Evolutionary conservation across 2,329 filamentous ascomycete genomes (phyloP).

Genomic region (Colletotrichum graminicola): DNA sequence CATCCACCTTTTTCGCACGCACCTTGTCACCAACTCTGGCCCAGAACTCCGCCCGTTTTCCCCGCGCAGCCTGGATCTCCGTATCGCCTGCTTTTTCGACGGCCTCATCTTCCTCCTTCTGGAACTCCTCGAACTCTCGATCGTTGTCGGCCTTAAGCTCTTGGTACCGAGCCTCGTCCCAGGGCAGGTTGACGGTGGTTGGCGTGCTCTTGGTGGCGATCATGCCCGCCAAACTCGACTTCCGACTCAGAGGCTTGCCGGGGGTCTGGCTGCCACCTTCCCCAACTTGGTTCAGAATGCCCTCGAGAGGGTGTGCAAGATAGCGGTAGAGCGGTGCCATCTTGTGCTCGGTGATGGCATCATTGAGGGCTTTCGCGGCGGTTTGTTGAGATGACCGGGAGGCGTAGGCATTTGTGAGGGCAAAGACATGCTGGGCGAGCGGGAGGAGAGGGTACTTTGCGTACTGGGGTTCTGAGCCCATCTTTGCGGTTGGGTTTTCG

Average conservation of each 20-base stretch:
- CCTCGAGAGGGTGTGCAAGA: conserved; percentile 84
- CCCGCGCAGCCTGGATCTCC: conserved; percentile 90
- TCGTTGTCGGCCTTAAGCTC: conserved; percentile 82
- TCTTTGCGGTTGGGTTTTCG: conserved; percentile 50
- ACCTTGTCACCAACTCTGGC: conserved; percentile 97
- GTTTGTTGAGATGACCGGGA: conserved; percentile 74
- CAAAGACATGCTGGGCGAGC: conserved; percentile 87
- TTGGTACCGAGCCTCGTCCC: conserved; percentile 91
- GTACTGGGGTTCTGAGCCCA: conserved; percentile 86
- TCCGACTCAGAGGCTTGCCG: conserved; percentile 73
- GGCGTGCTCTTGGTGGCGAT: conserved; percentile 78
- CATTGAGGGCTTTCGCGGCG: conserved; percentile 80
- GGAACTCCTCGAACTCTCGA: conserved; percentile 78
- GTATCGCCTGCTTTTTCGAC: conserved; percentile 96
- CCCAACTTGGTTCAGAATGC: conserved; percentile 82
- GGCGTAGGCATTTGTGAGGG: conserved; percentile 84
- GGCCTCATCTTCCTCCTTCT: conserved; percentile 93
- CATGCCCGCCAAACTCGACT: conserved; percentile 79
- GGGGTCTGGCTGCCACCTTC: conserved; percentile 66
- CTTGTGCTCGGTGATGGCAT: conserved; percentile 85
- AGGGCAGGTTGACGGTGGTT: conserved; percentile 78
- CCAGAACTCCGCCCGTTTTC: conserved; percentile 96
- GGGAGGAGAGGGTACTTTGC: conserved; percentile 86
- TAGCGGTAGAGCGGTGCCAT: conserved; percentile 91
- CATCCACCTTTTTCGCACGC: conserved; percentile 43